phyloP scores from a whole-genome alignment of 306 rosid species.

The Erythrophleum fordii region DNA sequence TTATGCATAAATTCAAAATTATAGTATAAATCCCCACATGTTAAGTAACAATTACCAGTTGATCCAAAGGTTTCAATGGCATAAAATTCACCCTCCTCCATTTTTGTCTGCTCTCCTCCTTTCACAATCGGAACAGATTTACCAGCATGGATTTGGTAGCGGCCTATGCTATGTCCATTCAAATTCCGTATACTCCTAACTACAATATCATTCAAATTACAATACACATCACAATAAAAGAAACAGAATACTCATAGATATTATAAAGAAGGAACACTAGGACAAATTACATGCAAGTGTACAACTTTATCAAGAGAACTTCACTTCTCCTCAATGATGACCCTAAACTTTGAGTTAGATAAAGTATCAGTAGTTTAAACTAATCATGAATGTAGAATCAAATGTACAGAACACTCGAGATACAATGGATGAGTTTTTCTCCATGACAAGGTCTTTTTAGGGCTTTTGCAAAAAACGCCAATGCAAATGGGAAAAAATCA shows the following conservation, averaged over 20 bases:
- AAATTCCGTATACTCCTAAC: slow-evolving; percentile 94
- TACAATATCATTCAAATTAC: slow-evolving; percentile 48
- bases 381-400: slow-evolving; percentile 1
- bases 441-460: background rate
- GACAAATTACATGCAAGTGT: slow-evolving; percentile 8
- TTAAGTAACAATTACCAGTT: slow-evolving; percentile 65
- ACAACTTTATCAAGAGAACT: slow-evolving; percentile 3
- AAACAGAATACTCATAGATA: slow-evolving; percentile 3
- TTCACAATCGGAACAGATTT: slow-evolving; percentile 95
- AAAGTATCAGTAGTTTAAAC: background rate
- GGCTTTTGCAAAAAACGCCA: background rate
- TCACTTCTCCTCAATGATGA: background rate
- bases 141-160: slow-evolving; percentile 96
- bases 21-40: slow-evolving; percentile 11
- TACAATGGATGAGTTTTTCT: no score
- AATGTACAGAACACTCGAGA: slow-evolving; percentile 4
- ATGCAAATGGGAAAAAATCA: background rate
- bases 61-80: slow-evolving; percentile 97
- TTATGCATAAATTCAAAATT: slow-evolving; percentile 23
- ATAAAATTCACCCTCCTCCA: slow-evolving; percentile 99
- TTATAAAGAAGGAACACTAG: background rate
- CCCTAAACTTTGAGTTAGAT: background rate
- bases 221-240: slow-evolving; percentile 21
- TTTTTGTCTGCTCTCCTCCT: slow-evolving; percentile 98
- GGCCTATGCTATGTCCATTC: slow-evolving; percentile 98